These are phyloP conservation scores for Lactuca saligna DNA, from an alignment of 129 eudicot genomes.

Conservation along the genomic window DNA sequence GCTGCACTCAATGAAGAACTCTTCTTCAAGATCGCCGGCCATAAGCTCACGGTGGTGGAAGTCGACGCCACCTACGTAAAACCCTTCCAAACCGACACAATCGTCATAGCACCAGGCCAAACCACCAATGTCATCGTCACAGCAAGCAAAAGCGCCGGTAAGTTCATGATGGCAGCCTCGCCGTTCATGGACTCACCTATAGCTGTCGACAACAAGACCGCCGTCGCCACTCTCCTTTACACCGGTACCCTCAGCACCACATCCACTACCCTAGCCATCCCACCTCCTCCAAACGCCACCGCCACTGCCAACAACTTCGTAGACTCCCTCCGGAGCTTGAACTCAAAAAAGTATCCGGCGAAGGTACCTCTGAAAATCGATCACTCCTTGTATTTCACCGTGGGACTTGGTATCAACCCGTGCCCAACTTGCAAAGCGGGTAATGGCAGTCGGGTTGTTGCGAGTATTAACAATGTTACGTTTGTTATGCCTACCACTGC, in stretches of 20 bases:
- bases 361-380: constrained; percentile 63
- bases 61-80: constrained; percentile 83
- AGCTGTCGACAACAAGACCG: constrained; percentile 74
- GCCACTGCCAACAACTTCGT: constrained; percentile 61
- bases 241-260: constrained; percentile 47
- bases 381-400: constrained; percentile 66
- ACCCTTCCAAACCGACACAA: constrained; percentile 68
- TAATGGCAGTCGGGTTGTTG: constrained; percentile 71
- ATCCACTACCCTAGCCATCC: constrained; percentile 43
- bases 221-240: constrained; percentile 69
- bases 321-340: constrained; percentile 61
- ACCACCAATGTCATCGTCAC: constrained; percentile 67
- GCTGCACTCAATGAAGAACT: constrained; percentile 94
- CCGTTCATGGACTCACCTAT: constrained; percentile 71
- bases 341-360: constrained; percentile 62
- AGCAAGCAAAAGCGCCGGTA: constrained; percentile 51
- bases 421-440: constrained; percentile 73
- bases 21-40: constrained; percentile 92
- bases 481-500: constrained; percentile 75
- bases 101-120: constrained; percentile 76
- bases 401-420: constrained; percentile 63
- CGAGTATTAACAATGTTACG: constrained; percentile 64
- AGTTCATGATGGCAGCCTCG: constrained; percentile 62
- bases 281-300: constrained; percentile 71
- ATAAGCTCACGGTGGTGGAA: constrained; percentile 71